Conservation (phyloP, 148 eudicot genomes). For the Diospyros lotus region DNA sequence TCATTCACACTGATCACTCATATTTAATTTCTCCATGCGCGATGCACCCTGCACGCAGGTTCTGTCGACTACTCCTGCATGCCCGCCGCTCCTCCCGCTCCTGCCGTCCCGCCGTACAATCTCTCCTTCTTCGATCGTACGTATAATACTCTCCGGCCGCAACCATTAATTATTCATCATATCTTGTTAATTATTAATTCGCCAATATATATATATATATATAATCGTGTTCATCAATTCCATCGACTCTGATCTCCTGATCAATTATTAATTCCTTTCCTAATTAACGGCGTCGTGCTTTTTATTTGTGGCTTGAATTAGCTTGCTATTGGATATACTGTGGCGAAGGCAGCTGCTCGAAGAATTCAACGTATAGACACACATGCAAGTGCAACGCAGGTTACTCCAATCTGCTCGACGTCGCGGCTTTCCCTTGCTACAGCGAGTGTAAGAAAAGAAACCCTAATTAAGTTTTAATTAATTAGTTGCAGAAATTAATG, state of each 20-base stretch:
- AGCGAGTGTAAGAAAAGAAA: conserved; percentile 47
- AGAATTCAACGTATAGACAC: conserved; percentile 40
- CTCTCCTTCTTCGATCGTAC: conserved; percentile 57
- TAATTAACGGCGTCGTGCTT: neutral
- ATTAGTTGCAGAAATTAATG: neutral
- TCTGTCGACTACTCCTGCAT: conserved; percentile 66
- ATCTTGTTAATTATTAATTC: too few species aligned
- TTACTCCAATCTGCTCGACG: conserved; percentile 48
- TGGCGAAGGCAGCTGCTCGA: conserved; percentile 67
- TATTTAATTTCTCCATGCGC: too few species aligned
- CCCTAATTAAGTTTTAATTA: neutral
- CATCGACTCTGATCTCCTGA: too few species aligned
- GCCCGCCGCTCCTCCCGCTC: conserved; percentile 56
- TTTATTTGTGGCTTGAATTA: neutral
- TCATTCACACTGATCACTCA: neutral
- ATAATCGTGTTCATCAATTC: too few species aligned
- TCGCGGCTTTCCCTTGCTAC: conserved; percentile 64
- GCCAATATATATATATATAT: neutral
- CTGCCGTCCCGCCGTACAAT: conserved; percentile 47
- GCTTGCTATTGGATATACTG: conserved; percentile 80
- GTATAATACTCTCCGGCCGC: neutral
- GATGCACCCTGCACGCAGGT: conserved; percentile 32
- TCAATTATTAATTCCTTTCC: neutral
- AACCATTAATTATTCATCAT: neutral
- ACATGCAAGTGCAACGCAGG: conserved; percentile 59